phyloP scores from a whole-genome alignment of 768 basidiomycete genomes.

The Lentinula detonsa region DNA sequence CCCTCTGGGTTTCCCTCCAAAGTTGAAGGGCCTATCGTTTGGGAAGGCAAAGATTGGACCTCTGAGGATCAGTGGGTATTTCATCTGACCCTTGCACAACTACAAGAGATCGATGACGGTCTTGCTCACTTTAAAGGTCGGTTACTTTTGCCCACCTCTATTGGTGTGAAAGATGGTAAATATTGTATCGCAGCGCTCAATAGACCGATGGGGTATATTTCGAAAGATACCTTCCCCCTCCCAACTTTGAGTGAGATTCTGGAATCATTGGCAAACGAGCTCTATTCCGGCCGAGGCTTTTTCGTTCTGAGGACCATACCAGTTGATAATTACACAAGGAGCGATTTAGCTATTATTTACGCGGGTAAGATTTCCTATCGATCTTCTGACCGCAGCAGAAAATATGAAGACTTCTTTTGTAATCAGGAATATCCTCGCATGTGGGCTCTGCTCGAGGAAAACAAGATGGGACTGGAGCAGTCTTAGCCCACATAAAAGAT shows the following conservation, averaged over 20 bases:
- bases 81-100: slow-evolving; percentile 23
- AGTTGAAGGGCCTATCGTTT: slow-evolving; percentile 34
- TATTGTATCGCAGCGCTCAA: slow-evolving; percentile 14
- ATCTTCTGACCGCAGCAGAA: background rate
- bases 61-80: slow-evolving; percentile 39
- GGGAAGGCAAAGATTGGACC: slow-evolving; percentile 38
- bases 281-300: slow-evolving; percentile 41
- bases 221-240: slow-evolving; percentile 35
- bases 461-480: slow-evolving; percentile 37
- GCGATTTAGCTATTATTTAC: slow-evolving; percentile 35
- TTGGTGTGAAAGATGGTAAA: background rate
- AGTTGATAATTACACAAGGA: slow-evolving; percentile 32
- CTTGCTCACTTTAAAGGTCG: slow-evolving; percentile 33
- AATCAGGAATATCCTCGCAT: slow-evolving; percentile 37
- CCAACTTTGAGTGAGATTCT: slow-evolving; percentile 30
- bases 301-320: slow-evolving; percentile 43
- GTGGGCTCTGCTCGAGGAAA: slow-evolving; percentile 36
- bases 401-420: slow-evolving; percentile 4
- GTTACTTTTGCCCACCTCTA: background rate
- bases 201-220: slow-evolving; percentile 28
- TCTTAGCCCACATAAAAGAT: slow-evolving; percentile 43
- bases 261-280: slow-evolving; percentile 29
- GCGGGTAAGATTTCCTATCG: slow-evolving; percentile 23
- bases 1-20: slow-evolving; percentile 30
- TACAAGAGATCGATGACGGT: slow-evolving; percentile 33